A percentile compares a stretch with the other conserved stretches of the same genome.
These are phyloP conservation scores for Xylaria hypoxylon DNA, from an alignment of 2,329 filamentous ascomycete species.

Conservation along the genomic window DNA sequence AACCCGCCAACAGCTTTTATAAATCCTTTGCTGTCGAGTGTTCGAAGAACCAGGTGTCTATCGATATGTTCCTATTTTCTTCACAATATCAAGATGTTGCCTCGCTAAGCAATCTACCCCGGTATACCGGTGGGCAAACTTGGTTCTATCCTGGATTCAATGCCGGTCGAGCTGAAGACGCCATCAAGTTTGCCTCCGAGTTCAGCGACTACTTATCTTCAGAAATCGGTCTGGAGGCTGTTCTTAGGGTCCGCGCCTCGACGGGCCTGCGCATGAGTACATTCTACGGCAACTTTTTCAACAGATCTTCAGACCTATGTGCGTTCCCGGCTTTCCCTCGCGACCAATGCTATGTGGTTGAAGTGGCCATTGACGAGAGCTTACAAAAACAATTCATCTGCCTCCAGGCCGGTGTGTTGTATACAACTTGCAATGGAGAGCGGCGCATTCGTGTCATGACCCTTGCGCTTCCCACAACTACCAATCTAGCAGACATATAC, in stretches of 20 bases:
- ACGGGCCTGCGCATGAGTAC: slow-evolving; percentile 96
- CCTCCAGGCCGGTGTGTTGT: slow-evolving; percentile 92
- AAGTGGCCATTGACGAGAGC: slow-evolving; percentile 97
- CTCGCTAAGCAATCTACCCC: slow-evolving; percentile 91
- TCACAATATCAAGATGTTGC: slow-evolving; percentile 98
- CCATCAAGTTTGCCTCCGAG: slow-evolving; percentile 96
- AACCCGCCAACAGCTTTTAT: slow-evolving; percentile 96
- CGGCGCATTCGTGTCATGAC: slow-evolving; percentile 95
- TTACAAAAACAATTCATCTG: slow-evolving; percentile 92
- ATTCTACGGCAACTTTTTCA: slow-evolving; percentile 99
- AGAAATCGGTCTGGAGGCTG: slow-evolving; percentile 95
- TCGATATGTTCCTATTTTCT: slow-evolving; percentile 98
- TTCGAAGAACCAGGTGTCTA: slow-evolving; percentile 97
- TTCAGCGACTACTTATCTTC: slow-evolving; percentile 97
- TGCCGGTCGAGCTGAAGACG: slow-evolving; percentile 90
- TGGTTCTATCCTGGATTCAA: slow-evolving; percentile 99
- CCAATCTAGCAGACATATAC: slow-evolving; percentile 89
- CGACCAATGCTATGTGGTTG: slow-evolving; percentile 97
- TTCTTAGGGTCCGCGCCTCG: slow-evolving; percentile 93
- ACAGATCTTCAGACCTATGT: slow-evolving; percentile 95
- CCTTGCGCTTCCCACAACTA: slow-evolving; percentile 90
- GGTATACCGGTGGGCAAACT: slow-evolving; percentile 97
- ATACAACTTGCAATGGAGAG: slow-evolving; percentile 98
- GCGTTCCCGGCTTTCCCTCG: slow-evolving; percentile 98
- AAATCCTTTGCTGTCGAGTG: slow-evolving; percentile 99